Percentiles rank a stretch among this genome's conserved stretches.
Evolutionary conservation across 2,329 filamentous ascomycete genomes (phyloP).

Genomic region (Calonectria pseudoturangicola): DNA sequence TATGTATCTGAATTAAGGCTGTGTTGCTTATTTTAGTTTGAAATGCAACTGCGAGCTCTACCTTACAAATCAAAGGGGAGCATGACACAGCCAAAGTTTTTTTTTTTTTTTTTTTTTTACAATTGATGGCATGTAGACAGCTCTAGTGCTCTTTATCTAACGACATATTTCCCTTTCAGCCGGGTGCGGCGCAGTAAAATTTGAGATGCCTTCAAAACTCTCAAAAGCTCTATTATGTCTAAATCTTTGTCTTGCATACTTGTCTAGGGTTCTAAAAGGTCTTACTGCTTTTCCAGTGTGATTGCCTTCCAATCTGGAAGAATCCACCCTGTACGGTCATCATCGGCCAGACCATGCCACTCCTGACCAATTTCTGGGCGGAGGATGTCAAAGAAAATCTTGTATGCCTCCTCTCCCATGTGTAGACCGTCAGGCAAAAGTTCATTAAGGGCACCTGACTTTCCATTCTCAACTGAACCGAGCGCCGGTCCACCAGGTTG

Average conservation of each 20-base stretch:
- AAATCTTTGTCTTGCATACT: neutral
- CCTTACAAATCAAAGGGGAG: too few relatives aligned
- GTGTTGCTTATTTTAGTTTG: too few relatives aligned
- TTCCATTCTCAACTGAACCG: slow-evolving; percentile 70
- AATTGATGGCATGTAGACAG: too few relatives aligned
- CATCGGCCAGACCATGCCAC: slow-evolving; percentile 60
- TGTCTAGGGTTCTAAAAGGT: neutral
- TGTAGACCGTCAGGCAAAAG: slow-evolving; percentile 77
- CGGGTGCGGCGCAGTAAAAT: neutral
- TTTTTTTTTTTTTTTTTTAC: too few relatives aligned
- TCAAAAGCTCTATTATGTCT: slow-evolving; percentile 16
- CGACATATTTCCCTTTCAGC: too few relatives aligned
- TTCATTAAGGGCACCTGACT: slow-evolving; percentile 69
- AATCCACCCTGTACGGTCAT: slow-evolving; percentile 63
- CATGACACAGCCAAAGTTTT: too few relatives aligned
- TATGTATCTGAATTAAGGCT: too few relatives aligned
- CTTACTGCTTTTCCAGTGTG: slow-evolving; percentile 22
- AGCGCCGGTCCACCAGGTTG: slow-evolving; percentile 68
- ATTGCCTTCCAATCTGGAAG: slow-evolving; percentile 69
- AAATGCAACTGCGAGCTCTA: too few relatives aligned
- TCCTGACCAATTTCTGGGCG: slow-evolving; percentile 68
- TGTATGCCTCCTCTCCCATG: slow-evolving; percentile 72
- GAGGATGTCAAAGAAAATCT: slow-evolving; percentile 70
- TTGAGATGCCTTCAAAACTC: neutral
- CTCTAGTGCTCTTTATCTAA: too few relatives aligned